Base-by-base conservation (phyloP, 225 moss, liverwort and hornwort genomes). In the Marchantia paleacea region DNA sequence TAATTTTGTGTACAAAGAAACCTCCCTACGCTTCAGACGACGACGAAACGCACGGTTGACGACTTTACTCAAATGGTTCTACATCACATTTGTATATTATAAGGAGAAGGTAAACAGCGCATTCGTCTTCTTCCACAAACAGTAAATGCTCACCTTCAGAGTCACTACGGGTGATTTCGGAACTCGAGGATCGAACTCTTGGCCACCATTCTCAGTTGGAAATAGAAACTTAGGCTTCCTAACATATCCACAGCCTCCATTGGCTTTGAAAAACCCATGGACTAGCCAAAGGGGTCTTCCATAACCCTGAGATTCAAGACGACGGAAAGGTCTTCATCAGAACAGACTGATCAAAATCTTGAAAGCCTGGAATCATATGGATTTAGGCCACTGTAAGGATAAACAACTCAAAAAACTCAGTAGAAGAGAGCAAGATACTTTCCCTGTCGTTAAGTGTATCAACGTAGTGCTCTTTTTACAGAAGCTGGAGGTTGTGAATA, bases 201-300 rank as follows among this genome's bases (percentile, higher is more conserved):
- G 75, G 49, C 76, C 81, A 55, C 73, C 81, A 14, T 81, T 82
- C 22, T 63, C 8, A 53, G 55, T 81, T 62, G 88, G 89, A 63
- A 93, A 81, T 12, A 97, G 91, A 63, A 88, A 26, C 2, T 86
- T 72, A 0, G 97, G 97, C 82, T 97, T 95, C 7, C 82, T 69
- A 24, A 97, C 89, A 73, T 88, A 97, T 22, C 97, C 97, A 81
- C 90, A 90, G 15, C 91, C 91, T 18, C 97, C 97, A 72, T 97
- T 97, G 9, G 91, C 90, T 79, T 81, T 90, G 53, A 97, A 97
- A 62, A 91, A 92, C 26, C 97, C 97, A 16, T 97, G 91, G 19
- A 87, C 86, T 67, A 90, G 79, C 97, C 97, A 97, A 50, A 97
- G 90, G 22, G 88, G 90, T 66, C 92, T 73, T 31, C 90, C 90